Conservation (phyloP, 1,284 basidiomycete species). For the Cryptococcus sp. region DNA sequence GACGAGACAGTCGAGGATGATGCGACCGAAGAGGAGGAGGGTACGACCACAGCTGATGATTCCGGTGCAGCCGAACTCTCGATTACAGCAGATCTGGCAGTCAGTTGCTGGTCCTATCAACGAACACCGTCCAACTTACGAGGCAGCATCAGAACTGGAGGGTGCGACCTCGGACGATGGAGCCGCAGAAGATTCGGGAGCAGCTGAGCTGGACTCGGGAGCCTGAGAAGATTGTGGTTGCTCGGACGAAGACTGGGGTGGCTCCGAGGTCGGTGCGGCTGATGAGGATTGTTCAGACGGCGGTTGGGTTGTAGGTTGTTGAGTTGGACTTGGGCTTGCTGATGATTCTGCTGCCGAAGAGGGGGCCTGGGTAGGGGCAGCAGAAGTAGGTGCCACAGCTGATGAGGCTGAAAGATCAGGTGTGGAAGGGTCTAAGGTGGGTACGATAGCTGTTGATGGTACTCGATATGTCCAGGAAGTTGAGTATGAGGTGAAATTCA, state of each 20-base stretch:
- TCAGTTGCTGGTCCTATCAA: constrained; percentile 4
- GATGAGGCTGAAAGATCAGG: neutral
- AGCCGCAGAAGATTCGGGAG: neutral
- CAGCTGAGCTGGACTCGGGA: neutral
- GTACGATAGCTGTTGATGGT: too few relatives aligned
- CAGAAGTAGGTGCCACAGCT: constrained; percentile 2
- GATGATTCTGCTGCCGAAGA: neutral
- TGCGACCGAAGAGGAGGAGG: neutral
- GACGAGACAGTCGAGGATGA: constrained; percentile 7
- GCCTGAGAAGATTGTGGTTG: constrained; percentile 1
- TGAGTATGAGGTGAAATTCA: too few relatives aligned
- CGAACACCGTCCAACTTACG: constrained; percentile 2
- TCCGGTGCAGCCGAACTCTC: neutral
- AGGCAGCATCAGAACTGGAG: neutral
- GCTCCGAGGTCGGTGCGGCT: neutral
- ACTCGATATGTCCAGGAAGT: too few relatives aligned
- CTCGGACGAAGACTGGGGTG: neutral
- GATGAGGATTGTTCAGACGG: constrained; percentile 6
- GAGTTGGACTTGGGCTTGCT: neutral
- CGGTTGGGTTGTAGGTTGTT: neutral
- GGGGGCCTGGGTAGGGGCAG: neutral
- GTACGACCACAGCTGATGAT: neutral
- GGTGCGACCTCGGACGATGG: neutral
- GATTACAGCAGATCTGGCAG: constrained; percentile 1
- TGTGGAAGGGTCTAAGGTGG: too few relatives aligned